Evolutionary conservation across 176 grass and related monocot genomes (phyloP), one percentile per base, ranked within the genome.

Genomic region (Hordeum marinum): DNA sequence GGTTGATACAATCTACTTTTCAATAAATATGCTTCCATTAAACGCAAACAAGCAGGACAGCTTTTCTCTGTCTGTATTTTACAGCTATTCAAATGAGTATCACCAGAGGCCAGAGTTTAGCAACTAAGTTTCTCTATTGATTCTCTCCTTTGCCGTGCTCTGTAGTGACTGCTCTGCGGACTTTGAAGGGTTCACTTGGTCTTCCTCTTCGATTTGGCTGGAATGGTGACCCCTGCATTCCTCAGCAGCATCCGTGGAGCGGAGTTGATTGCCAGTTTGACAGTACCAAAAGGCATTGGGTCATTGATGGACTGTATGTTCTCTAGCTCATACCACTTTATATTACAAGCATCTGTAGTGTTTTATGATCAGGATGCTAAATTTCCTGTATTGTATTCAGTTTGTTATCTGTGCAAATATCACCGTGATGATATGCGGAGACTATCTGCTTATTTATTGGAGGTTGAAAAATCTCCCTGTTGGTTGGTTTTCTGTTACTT

Each of bases 141-240:
- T 40, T 66, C 31, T 85, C 23, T 82, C 32, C 13, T 78, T 83
- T 78, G 41, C 46, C 25, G 45, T 85, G 15, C 45, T 80, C 39
- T 90, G 62, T 67, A 99, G 96, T 99, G 74, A 83, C 34, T 60
- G 90, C 82, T 82, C 78, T 96, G 76, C 88, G 79, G 40, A 86
- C 27, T 48, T 39, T 99, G 83, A 99, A 96, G 81, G 70, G 81
- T 77, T 91, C 88, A 57, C 80, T 99, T 89, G 94, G 86, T 66
- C 88, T 96, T 72, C 96, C 96, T 78, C 90, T 87, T 83, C 94
- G 96, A 77, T 94, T 99, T 60, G 94, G 96, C 72, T 99, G 96
- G 96, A 99, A 99, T 31, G 96, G 96, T 32, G 94, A 99, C 34
- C 93, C 96, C 41, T 99, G 96, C 69, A 88, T 99, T 86, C 94